Base-by-base conservation (phyloP, 768 basidiomycete genomes). In the Auricularia cornea region DNA sequence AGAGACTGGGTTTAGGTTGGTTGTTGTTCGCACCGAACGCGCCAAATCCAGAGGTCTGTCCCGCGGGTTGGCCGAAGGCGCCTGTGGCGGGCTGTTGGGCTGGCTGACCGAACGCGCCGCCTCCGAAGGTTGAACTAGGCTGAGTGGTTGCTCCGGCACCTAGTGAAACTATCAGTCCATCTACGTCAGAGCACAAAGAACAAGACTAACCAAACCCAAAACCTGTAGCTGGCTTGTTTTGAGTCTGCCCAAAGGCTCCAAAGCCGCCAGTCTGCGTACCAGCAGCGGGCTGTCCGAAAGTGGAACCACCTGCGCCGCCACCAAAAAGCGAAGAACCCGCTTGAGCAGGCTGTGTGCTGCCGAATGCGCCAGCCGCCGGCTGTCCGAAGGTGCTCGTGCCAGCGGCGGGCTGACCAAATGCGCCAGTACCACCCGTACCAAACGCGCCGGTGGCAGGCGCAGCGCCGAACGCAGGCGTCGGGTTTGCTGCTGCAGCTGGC, bases 201-300 rank as follows among this genome's bases (percentile, higher is more conserved):
- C 73, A 44, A n/a, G 80, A 80, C 41, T 66, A 66, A 68, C 81
- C 78, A 62, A 84, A 84, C 1, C 44, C 44, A 20, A 18, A 18
- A 23, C 16, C 16, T 48, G 44, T 72, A 35, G 67, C 69, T 40
- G 70, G 70, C 35, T 65, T 70, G 35, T 66, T 62, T 48, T 66
- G 16, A 23, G 16, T 48, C 20, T 63, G 29, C 41, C 61, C 11
- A 64, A 40, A 54, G n/a, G 64, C 68, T 63, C 76, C 73, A 40
- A 74, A 72, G 28, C 70, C 63, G 40, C 62, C 69, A 38, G 44
- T 48, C 44, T 48, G 44, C 44, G 16, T 38, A 38, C 35, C 33
- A 61, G 63, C 59, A 57, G 65, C 65, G 54, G 62, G 54, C 60
- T 72, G 70, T 20, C 71, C 72, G 60, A 77, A 78, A 14, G 74